Evolutionary conservation across 1,139 yeast species (phyloP).

Genomic region (Wickerhamiella pararugosa): DNA sequence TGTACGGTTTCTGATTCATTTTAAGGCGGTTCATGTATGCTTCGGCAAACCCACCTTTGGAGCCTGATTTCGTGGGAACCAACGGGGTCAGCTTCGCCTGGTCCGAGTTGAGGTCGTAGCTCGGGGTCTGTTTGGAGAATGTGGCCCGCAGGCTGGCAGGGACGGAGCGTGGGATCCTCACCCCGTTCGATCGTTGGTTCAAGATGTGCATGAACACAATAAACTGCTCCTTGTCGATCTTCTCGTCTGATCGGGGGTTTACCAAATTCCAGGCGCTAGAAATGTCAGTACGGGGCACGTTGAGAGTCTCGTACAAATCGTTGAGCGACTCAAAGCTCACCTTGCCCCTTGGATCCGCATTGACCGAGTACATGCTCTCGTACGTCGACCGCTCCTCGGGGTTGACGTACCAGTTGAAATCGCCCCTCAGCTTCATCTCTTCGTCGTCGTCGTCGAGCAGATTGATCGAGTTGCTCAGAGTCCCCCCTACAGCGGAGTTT

Average conservation of each 20-base stretch:
- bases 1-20: constrained; percentile 25
- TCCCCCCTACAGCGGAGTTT: constrained; percentile 44
- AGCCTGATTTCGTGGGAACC: constrained; percentile 15
- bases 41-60: constrained; percentile 35
- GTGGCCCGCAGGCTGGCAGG: constrained; percentile 91
- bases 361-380: constrained; percentile 60
- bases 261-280: constrained; percentile 91
- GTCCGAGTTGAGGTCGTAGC: constrained; percentile 46
- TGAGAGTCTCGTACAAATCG: constrained; percentile 54
- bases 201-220: constrained; percentile 78
- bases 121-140: constrained; percentile 72
- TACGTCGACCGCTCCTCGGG: constrained; percentile 72
- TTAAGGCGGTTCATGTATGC: constrained; percentile 33
- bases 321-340: constrained; percentile 58
- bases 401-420: constrained; percentile 92
- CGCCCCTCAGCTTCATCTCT: constrained; percentile 41
- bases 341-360: constrained; percentile 71
- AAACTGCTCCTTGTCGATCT: constrained; percentile 88
- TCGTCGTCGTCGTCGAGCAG: constrained; percentile 35
- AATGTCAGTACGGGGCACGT: constrained; percentile 75
- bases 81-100: constrained; percentile 29
- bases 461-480: constrained; percentile 8
- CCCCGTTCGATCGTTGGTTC: constrained; percentile 79
- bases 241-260: constrained; percentile 72
- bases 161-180: constrained; percentile 78